Base-by-base conservation (phyloP, 345 rosid species). In the Corchorus olitorius region DNA sequence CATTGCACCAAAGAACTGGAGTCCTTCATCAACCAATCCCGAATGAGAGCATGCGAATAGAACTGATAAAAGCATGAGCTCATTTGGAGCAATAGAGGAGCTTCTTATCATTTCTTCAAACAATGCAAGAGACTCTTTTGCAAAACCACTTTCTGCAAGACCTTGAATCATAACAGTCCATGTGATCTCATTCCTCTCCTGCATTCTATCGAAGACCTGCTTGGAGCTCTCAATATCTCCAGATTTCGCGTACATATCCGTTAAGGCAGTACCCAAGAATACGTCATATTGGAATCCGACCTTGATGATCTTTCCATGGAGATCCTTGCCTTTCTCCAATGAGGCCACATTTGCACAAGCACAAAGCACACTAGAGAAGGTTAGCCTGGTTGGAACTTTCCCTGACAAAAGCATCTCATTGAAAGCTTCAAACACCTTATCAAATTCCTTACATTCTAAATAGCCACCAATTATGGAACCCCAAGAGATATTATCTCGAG, bases 221-320 rank as follows among this genome's bases (percentile, higher is more conserved):
- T 70, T 82, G 60, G 89, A 79, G 70, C 82, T 80, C 65, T 78
- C 79, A 41, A 90, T 77, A 77, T 88, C 89, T 64, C 91, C 94
- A 33, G 84, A 86, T 81, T 88, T 90, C 54, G 94, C 90, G 74
- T 90, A 90, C 91, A 83, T 87, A 72, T 87, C 87, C 52, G 81
- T 76, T 39, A 90, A 86, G 39, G 92, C 89, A 63, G 94, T 87
- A 62, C 87, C 88, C 20, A 88, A 76, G 50, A 78, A 86, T 45
- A 84, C 67, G 62, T 87, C 87, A 17, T 69, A 27, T 56, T 80
- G 76, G 17, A 82, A 65, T 8, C 85, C 89, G 27, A 82, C 80
- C 77, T 87, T 90, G 65, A 86, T 63, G 39, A 78, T 59, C 75
- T 90, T 87, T 5, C 86, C 92, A 78, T 90, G 94, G 17, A 88